phyloP scores from a whole-genome alignment of 176 grass and related monocot genomes.

The Carex cristatella region DNA sequence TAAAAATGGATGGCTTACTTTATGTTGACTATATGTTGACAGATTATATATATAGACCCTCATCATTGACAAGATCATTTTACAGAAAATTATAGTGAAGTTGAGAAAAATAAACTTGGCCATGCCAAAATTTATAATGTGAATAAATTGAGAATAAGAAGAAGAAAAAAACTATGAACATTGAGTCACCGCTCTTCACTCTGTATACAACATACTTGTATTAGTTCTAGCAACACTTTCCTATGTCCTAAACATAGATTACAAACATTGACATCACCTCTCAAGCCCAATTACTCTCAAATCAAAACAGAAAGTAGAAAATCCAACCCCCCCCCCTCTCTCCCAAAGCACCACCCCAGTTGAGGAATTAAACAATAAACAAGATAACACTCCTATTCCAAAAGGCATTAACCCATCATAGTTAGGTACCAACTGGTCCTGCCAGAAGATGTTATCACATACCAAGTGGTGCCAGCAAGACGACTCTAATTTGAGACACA shows the following conservation, averaged over 20 bases:
- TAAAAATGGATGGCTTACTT: not conserved
- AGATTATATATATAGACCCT: not conserved
- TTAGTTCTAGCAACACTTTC: not conserved
- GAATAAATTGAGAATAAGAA: not conserved
- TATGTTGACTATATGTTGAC: too few relatives aligned
- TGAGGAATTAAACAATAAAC: not conserved
- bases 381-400: not conserved
- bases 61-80: not conserved
- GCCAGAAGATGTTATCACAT: not conserved
- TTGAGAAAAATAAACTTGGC: not conserved
- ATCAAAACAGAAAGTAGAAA: not conserved
- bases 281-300: not conserved
- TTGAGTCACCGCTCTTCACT: too few relatives aligned
- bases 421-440: not conserved
- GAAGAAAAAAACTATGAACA: too few relatives aligned
- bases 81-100: not conserved
- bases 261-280: not conserved
- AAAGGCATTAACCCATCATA: not conserved
- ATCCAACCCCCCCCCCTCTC: too few relatives aligned
- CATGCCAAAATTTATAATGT: not conserved
- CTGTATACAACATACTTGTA: too few relatives aligned
- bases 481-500: not conserved
- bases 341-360: not conserved
- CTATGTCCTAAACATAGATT: not conserved
- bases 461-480: not conserved